Conservation (phyloP, 257 asterid species). For the Salvia splendens region DNA sequence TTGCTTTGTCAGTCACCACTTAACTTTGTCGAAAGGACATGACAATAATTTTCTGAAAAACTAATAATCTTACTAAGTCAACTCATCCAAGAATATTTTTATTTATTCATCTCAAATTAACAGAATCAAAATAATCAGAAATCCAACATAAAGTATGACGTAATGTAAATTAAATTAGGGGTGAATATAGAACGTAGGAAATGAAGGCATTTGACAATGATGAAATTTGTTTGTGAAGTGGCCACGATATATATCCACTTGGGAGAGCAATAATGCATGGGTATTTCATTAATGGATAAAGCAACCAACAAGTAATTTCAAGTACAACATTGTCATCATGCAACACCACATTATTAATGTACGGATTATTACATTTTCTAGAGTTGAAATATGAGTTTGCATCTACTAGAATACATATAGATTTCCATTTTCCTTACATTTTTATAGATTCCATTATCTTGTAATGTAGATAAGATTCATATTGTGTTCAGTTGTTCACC, state of each 20-base stretch:
- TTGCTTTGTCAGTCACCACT: conserved; percentile 16
- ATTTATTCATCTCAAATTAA: background rate
- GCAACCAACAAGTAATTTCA: background rate
- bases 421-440: background rate
- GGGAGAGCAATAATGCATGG: background rate
- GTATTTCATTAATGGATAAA: conserved; percentile 23
- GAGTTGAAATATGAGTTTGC: background rate
- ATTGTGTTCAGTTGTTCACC: background rate
- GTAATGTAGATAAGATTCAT: background rate
- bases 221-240: background rate
- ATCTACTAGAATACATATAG: background rate
- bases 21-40: conserved; percentile 9
- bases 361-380: background rate
- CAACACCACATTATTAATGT: conserved; percentile 2
- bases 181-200: too few relatives aligned
- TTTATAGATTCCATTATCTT: background rate
- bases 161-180: too few relatives aligned
- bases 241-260: background rate
- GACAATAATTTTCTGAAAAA: background rate
- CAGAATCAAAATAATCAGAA: too few relatives aligned
- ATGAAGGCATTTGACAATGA: background rate
- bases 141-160: background rate
- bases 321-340: conserved; percentile 30
- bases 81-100: background rate
- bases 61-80: background rate